These are phyloP conservation scores for Dendrobium chrysotoxum DNA, from an alignment of 106 monocot genomes.

Conservation along the genomic window DNA sequence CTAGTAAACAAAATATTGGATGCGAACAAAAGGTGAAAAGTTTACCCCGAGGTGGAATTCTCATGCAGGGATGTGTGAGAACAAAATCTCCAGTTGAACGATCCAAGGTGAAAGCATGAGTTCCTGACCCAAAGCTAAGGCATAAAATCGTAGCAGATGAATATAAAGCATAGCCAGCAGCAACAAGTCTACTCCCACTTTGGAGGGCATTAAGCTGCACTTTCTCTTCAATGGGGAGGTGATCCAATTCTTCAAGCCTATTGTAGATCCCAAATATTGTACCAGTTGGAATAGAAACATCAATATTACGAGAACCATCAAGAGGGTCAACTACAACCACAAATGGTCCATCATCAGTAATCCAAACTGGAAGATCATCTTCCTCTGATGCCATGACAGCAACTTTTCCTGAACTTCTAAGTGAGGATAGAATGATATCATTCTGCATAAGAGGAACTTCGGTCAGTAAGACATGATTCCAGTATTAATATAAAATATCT, in stretches of 20 bases:
- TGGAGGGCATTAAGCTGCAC: constrained; percentile 88
- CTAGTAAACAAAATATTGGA: background rate
- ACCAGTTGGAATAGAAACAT: constrained; percentile 95
- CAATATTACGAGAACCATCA: constrained; percentile 98
- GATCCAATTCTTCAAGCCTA: constrained; percentile 70
- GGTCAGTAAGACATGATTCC: constrained; percentile 4
- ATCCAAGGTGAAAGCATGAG: constrained; percentile 90
- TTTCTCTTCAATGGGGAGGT: constrained; percentile 73
- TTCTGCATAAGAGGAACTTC: constrained; percentile 40
- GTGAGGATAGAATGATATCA: constrained; percentile 78
- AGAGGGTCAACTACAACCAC: constrained; percentile 90
- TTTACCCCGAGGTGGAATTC: constrained; percentile 71
- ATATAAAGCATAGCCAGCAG: constrained; percentile 88
- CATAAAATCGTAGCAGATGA: constrained; percentile 94
- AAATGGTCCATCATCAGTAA: constrained; percentile 61
- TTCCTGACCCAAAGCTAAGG: constrained; percentile 80
- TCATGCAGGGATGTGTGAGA: constrained; percentile 69
- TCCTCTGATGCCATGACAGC: constrained; percentile 96
- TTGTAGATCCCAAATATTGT: constrained; percentile 94
- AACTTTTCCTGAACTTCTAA: constrained; percentile 69
- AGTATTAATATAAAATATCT: background rate
- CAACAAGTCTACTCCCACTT: constrained; percentile 70
- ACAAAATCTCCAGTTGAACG: constrained; percentile 81
- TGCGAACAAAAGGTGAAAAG: background rate
- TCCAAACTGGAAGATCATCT: constrained; percentile 72